Evolutionary conservation across 2,329 filamentous ascomycete genomes (phyloP), one percentile per base, ranked within the genome.

Genomic region (Geosmithia flava): DNA sequence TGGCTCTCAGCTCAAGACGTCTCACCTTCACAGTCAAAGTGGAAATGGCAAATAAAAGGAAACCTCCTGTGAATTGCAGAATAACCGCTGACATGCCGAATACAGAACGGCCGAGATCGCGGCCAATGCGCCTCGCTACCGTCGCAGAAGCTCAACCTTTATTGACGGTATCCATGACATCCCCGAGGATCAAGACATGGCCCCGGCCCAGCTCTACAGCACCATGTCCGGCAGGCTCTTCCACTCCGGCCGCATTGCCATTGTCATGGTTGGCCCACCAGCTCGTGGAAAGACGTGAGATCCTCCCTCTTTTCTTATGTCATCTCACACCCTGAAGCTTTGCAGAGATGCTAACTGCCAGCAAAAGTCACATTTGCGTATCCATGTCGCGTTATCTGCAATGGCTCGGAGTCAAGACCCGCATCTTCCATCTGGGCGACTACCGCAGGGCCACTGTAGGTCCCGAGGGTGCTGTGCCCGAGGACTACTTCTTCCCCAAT

Each of bases 401-500:
- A 65, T 98, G 93, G 93, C 78, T 98, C 40, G 93, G 93, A 53
- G 93, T 98, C 51, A 98, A 98, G 71, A 97, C 93, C 33, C 85
- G 91, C 55, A 94, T 97, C 57, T 98, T 98, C 63, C 93, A 98
- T 62, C 74, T 98, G 16, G 93, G 94, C 50, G 93, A 98, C 67
- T 98, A 98, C 64, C 85, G 93, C 55, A 81, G 93, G 62, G 90
- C 89, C 30, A 95, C 91, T 16, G 81, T 97, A 53, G 89, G 88
- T 17, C 80, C 82, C 42, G 87, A 83, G 15, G 83, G 84, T 49
- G 81, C 90, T 49, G 85, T 98, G 16, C 94, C 93, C 1, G 87
- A 95, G 53, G 93, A 98, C 63, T 98, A 98, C 66, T 98, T 98
- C 70, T 95, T 91, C 62, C 85, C 95, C 23, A 90, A 97, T 61